These are phyloP conservation scores for Fusarium tuaranense DNA, from an alignment of 2,329 filamentous ascomycete genomes.

Conservation along the genomic window DNA sequence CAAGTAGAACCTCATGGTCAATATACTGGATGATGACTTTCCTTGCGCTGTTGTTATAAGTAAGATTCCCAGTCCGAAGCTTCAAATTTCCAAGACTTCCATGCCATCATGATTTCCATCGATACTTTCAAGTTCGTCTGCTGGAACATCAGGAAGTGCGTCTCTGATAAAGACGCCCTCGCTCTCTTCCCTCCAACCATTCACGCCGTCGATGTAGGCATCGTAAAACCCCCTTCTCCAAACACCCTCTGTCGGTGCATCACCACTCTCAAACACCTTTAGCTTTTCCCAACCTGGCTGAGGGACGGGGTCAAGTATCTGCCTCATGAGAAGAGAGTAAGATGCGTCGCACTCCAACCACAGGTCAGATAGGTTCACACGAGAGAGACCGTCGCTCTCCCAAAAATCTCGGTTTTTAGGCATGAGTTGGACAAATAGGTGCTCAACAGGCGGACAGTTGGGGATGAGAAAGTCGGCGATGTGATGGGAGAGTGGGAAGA, in stretches of 20 bases:
- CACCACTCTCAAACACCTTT: constrained; percentile 62
- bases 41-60: neutral
- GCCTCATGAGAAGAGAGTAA: constrained; percentile 59
- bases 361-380: constrained; percentile 56
- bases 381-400: constrained; percentile 53
- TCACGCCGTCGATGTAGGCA: constrained; percentile 49
- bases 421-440: constrained; percentile 65
- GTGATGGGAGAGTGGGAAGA: constrained; percentile 75
- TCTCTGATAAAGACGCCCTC: constrained; percentile 58
- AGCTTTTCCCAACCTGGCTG: constrained; percentile 54
- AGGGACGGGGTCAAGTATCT: constrained; percentile 49
- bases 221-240: constrained; percentile 60
- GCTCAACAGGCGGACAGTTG: constrained; percentile 62
- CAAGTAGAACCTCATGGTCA: constrained; percentile 27
- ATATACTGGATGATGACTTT: constrained; percentile 11
- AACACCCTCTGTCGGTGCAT: constrained; percentile 57
- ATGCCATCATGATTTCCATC: neutral
- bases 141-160: neutral
- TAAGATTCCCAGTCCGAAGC: neutral
- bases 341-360: constrained; percentile 67
- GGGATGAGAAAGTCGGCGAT: constrained; percentile 61
- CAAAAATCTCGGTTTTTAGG: constrained; percentile 52
- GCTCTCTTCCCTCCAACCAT: constrained; percentile 57
- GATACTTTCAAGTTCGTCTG: constrained; percentile 4
- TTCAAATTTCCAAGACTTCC: constrained; percentile 1